A percentile compares a stretch with the other conserved stretches of the same genome.
These are phyloP conservation scores for Pleochaeta shiraiana DNA, from an alignment of 2,329 filamentous ascomycete species.

Conservation along the genomic window DNA sequence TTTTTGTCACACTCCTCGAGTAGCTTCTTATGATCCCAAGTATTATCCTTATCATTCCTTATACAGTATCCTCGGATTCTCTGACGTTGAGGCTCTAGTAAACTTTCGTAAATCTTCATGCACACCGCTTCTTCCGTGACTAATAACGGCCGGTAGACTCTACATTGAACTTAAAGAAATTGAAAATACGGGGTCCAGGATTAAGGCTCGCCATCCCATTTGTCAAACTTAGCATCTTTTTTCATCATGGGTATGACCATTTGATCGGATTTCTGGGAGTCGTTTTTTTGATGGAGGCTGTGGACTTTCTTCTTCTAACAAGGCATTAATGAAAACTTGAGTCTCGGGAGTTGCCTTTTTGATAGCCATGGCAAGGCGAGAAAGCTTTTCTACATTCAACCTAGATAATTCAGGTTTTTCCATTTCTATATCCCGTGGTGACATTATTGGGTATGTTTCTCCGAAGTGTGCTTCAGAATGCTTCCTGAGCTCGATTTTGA, in stretches of 20 bases:
- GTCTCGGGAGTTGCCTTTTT: neutral
- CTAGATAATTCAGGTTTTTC: neutral
- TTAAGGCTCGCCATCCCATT: no score
- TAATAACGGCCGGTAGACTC: neutral
- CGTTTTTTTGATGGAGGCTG: no score
- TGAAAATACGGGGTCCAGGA: no score
- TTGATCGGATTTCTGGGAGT: no score
- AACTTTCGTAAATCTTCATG: no score
- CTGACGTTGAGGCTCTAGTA: neutral
- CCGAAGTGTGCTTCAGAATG: no score
- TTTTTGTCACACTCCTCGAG: neutral
- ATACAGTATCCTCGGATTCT: neutral
- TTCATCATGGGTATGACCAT: no score
- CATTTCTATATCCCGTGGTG: no score
- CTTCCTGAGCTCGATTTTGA: no score
- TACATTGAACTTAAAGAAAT: no score
- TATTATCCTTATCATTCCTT: neutral
- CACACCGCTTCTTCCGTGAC: neutral
- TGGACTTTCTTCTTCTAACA: neutral
- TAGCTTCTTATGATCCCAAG: neutral
- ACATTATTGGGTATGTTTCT: no score
- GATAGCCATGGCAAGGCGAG: neutral
- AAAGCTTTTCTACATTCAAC: neutral
- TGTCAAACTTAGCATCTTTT: no score
- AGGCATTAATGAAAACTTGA: neutral